A percentile compares a stretch with the other conserved stretches of the same genome.
These are phyloP conservation scores for Pyrenula aspistea DNA, from an alignment of 495 filamentous ascomycete species.

Conservation along the genomic window DNA sequence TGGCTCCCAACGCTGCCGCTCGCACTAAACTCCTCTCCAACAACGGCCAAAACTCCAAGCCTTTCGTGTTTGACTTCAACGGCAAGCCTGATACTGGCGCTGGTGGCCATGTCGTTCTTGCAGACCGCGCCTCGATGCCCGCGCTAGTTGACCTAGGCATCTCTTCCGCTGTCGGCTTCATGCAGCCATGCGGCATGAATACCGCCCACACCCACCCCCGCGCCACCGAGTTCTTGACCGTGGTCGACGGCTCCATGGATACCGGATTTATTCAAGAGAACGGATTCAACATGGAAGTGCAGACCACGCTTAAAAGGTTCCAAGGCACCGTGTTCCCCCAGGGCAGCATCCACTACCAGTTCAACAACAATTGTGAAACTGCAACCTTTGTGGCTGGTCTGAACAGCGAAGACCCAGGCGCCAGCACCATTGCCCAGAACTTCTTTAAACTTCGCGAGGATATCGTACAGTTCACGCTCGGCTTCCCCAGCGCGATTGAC, in stretches of 20 bases:
- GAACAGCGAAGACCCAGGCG: conserved; percentile 35
- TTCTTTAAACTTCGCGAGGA: conserved; percentile 33
- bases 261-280: conserved; percentile 39
- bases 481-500: conserved; percentile 24
- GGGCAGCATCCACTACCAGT: conserved; percentile 40
- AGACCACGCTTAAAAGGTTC: conserved; percentile 20
- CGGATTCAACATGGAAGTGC: conserved; percentile 25
- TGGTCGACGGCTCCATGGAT: conserved; percentile 28
- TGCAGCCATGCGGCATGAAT: conserved; percentile 34
- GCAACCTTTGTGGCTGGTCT: conserved; percentile 37
- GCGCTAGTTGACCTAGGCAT: conserved; percentile 24
- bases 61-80: conserved; percentile 29
- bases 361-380: conserved; percentile 37
- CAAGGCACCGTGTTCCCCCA: conserved; percentile 35
- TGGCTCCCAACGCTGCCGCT: conserved; percentile 10
- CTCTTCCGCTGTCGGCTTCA: conserved; percentile 24
- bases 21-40: conserved; percentile 17
- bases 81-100: conserved; percentile 11
- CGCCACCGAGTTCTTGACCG: conserved; percentile 26
- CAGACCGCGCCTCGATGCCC: conserved; percentile 26
- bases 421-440: conserved; percentile 31
- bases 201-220: conserved; percentile 34
- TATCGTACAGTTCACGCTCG: conserved; percentile 29
- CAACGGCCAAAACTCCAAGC: conserved; percentile 2
- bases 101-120: conserved; percentile 25